A percentile compares a stretch with the other conserved stretches of the same genome.
These are phyloP conservation scores for Thecaphora thlaspeos DNA, from an alignment of 1,284 basidiomycete genomes.

Conservation along the genomic window DNA sequence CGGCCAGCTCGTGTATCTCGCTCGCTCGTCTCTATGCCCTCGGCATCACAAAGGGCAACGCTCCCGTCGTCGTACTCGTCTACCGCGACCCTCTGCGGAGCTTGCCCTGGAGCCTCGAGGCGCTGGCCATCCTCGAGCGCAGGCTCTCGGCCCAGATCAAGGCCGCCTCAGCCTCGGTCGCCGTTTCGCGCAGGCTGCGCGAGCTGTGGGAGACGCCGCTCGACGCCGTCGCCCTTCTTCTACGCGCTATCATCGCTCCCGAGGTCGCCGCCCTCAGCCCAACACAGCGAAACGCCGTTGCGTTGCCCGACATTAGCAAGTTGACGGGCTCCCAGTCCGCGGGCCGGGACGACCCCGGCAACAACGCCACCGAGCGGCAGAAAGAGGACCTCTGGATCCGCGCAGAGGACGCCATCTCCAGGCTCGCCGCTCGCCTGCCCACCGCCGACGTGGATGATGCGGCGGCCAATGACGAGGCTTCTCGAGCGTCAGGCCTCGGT, in stretches of 20 bases:
- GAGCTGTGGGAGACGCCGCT: slow-evolving; percentile 15
- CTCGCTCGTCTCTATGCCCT: slow-evolving; percentile 26
- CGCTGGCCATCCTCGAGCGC: slow-evolving; percentile 14
- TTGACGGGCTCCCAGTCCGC: slow-evolving; percentile 11
- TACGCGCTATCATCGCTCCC: slow-evolving; percentile 2
- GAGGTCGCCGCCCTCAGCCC: slow-evolving; percentile 15
- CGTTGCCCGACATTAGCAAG: slow-evolving; percentile 10
- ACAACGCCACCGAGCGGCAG: neutral
- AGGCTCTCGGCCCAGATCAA: slow-evolving; percentile 11
- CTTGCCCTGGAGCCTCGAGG: slow-evolving; percentile 30
- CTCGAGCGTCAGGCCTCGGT: neutral
- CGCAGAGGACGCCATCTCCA: slow-evolving; percentile 8
- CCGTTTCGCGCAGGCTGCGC: slow-evolving; percentile 6
- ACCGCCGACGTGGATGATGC: neutral
- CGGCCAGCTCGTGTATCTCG: slow-evolving; percentile 17
- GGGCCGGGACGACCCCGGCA: neutral
- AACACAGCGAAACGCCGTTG: slow-evolving; percentile 11
- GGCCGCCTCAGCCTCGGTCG: slow-evolving; percentile 6
- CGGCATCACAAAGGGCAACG: slow-evolving; percentile 26
- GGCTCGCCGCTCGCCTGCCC: slow-evolving; percentile 9
- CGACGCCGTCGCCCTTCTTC: slow-evolving; percentile 2
- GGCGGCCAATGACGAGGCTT: neutral
- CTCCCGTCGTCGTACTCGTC: slow-evolving; percentile 28
- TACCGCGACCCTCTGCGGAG: slow-evolving; percentile 29
- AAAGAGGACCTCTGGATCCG: slow-evolving; percentile 13